A percentile compares a stretch with the other conserved stretches of the same genome.
These are phyloP conservation scores for Euphorbia tirucalli DNA, from an alignment of 345 rosid species.

Conservation along the genomic window DNA sequence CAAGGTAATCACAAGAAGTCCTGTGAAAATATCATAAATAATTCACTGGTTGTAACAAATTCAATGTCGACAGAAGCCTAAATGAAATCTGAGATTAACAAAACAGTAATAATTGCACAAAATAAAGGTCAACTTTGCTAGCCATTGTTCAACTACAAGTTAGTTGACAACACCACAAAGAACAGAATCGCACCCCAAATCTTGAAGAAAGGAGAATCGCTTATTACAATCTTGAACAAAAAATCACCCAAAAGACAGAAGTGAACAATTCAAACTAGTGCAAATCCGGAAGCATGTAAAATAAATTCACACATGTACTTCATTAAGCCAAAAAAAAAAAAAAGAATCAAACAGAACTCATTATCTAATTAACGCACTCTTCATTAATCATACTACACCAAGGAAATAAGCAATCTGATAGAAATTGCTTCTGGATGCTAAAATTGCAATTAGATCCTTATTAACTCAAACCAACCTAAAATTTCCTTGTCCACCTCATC, in stretches of 20 bases:
- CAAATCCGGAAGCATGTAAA: not conserved
- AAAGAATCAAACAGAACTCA: not conserved
- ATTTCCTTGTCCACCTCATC: not conserved
- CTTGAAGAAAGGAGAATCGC: not conserved
- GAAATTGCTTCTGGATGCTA: not conserved
- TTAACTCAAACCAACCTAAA: not conserved
- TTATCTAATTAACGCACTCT: not conserved
- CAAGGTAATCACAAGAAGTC: no score
- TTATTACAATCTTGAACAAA: not conserved
- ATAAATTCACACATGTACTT: not conserved
- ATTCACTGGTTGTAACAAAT: not conserved
- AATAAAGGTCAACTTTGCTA: not conserved
- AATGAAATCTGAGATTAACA: not conserved
- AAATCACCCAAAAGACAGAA: not conserved
- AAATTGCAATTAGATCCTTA: conserved; percentile 4
- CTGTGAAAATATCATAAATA: no score
- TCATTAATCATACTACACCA: not conserved
- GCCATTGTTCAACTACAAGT: not conserved
- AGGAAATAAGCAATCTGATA: not conserved
- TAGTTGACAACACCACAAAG: not conserved
- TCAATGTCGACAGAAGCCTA: not conserved
- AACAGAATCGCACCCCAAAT: not conserved
- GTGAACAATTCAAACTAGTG: not conserved
- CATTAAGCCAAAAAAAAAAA: not conserved
- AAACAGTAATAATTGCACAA: not conserved